phyloP scores from a whole-genome alignment of 2,329 filamentous ascomycete genomes.

The Aureobasidium musti region DNA sequence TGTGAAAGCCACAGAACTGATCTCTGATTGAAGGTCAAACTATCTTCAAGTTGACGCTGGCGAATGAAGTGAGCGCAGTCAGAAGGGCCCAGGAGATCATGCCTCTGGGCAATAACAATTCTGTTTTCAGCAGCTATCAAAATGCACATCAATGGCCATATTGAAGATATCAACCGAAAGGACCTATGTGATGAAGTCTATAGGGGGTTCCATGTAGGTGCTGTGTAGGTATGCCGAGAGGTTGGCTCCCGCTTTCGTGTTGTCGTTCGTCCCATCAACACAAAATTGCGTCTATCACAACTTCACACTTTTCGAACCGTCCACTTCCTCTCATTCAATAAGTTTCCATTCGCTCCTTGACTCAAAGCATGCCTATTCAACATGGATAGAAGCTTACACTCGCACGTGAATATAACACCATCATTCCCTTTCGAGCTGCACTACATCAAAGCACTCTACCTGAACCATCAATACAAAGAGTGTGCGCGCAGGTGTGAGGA shows the following conservation, averaged over 20 bases:
- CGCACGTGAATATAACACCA: neutral
- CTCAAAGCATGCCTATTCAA: neutral
- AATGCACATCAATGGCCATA: neutral
- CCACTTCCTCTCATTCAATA: neutral
- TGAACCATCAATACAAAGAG: constrained; percentile 37
- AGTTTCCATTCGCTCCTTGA: neutral
- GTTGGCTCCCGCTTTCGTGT: neutral
- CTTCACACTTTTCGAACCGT: neutral
- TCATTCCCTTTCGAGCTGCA: constrained; percentile 33
- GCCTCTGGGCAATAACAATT: neutral
- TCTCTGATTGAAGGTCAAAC: neutral
- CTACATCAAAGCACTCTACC: constrained; percentile 39
- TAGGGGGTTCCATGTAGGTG: neutral
- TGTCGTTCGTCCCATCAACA: neutral
- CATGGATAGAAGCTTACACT: neutral
- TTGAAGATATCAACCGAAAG: neutral
- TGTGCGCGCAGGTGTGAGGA: constrained; percentile 40
- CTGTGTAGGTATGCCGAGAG: neutral
- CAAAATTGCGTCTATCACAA: neutral
- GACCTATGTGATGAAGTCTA: neutral
- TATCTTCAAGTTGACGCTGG: neutral
- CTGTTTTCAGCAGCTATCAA: neutral
- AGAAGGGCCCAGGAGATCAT: neutral
- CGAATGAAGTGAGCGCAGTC: neutral
- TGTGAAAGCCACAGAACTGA: neutral